These are phyloP conservation scores for Metschnikowia reukaufii DNA, from an alignment of 805 yeast species.

Conservation along the genomic window DNA sequence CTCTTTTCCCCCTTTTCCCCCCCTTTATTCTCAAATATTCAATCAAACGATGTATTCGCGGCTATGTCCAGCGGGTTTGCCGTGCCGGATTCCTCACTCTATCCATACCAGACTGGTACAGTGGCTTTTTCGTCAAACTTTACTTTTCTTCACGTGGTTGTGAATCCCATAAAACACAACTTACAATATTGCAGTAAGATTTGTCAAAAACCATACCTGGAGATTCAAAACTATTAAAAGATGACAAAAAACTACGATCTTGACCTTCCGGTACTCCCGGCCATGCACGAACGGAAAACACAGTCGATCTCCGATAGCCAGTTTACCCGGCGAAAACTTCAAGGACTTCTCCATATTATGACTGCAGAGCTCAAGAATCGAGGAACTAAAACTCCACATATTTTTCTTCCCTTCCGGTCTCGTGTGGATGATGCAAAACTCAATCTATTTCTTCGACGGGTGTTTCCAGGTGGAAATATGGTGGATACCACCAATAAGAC, in stretches of 20 bases:
- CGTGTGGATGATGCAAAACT: conserved; percentile 62
- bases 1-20: too few relatives aligned
- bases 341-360: conserved; percentile 64
- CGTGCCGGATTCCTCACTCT: too few relatives aligned
- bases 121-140: too few relatives aligned
- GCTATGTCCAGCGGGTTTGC: too few relatives aligned
- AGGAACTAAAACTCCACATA: conserved; percentile 61
- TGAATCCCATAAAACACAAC: too few relatives aligned
- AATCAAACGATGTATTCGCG: too few relatives aligned
- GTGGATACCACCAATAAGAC: conserved; percentile 32
- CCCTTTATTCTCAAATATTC: too few relatives aligned
- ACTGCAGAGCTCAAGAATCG: conserved; percentile 70
- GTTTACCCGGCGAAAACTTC: conserved; percentile 64
- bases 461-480: conserved; percentile 61
- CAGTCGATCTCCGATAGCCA: conserved; percentile 27
- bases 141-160: too few relatives aligned
- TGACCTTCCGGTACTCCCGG: conserved; percentile 19
- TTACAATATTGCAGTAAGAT: too few relatives aligned
- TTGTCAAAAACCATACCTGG: too few relatives aligned
- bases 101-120: too few relatives aligned
- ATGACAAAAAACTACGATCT: conserved; percentile 11
- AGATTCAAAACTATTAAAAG: too few relatives aligned
- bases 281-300: conserved; percentile 8
- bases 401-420: conserved; percentile 77
- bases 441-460: conserved; percentile 51